Percentiles rank a stretch among this genome's conserved stretches.
Conservation (phyloP, 2,329 filamentous ascomycete genomes). For the Diplodia corticola region DNA sequence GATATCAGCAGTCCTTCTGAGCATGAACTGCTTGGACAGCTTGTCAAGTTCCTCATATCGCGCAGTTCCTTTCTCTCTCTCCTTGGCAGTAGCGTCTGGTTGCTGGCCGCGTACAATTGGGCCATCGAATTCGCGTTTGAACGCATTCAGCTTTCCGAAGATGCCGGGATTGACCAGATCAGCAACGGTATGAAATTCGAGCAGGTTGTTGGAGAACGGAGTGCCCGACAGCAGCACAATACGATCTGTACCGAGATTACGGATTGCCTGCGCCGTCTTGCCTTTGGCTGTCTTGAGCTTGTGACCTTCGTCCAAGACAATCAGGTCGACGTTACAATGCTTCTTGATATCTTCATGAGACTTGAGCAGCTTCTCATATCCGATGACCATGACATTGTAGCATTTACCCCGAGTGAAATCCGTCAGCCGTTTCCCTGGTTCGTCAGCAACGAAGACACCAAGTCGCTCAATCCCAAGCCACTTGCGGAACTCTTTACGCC, state of each 20-base stretch:
- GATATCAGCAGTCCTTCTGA: slow-evolving; percentile 66
- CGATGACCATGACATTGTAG: slow-evolving; percentile 72
- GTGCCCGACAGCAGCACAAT: slow-evolving; percentile 67
- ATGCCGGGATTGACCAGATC: slow-evolving; percentile 69
- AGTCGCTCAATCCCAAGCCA: slow-evolving; percentile 72
- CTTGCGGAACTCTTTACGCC: slow-evolving; percentile 71
- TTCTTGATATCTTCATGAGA: slow-evolving; percentile 66
- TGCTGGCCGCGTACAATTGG: slow-evolving; percentile 66
- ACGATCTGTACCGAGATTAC: slow-evolving; percentile 61
- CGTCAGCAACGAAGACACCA: slow-evolving; percentile 65
- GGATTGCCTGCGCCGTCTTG: slow-evolving; percentile 66
- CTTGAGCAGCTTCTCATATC: slow-evolving; percentile 68
- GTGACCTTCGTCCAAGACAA: slow-evolving; percentile 70
- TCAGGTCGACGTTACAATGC: slow-evolving; percentile 65
- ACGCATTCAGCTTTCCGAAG: slow-evolving; percentile 61
- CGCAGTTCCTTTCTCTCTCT: slow-evolving; percentile 64
- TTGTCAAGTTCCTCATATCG: slow-evolving; percentile 61
- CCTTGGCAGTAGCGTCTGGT: slow-evolving; percentile 60
- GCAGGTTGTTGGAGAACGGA: slow-evolving; percentile 67
- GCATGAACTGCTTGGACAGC: slow-evolving; percentile 64
- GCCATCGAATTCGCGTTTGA: slow-evolving; percentile 64
- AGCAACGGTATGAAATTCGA: slow-evolving; percentile 67
- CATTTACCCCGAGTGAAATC: slow-evolving; percentile 69
- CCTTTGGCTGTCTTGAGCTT: slow-evolving; percentile 68
- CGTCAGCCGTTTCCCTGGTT: slow-evolving; percentile 60